Evolutionary conservation across 2,329 filamentous ascomycete genomes (phyloP), one percentile per base, ranked within the genome.

Genomic region (Ophiostoma tasmaniense): DNA sequence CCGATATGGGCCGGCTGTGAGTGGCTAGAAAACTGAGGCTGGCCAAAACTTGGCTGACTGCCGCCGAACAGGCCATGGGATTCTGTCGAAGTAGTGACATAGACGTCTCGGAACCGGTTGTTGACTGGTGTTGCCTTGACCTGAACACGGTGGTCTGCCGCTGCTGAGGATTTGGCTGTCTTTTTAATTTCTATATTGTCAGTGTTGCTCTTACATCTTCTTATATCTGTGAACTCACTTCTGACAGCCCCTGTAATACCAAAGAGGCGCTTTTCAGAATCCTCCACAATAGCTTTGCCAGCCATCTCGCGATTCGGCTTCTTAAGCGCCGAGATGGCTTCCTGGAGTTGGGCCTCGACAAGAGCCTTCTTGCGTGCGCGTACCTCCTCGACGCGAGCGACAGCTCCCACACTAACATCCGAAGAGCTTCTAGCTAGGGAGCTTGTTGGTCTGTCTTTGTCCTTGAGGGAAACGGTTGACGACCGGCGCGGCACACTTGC

Each of bases 271-370:
- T 84, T 84, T 75, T 92, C 89, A 4, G 86, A 84, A 33, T 86
- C 88, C 72, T 91, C 89, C 3, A 85, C 86, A 69, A 90, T 82
- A 50, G 87, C 84, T 73, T 87, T 88, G 39, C 87, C 87, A 14
- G 89, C 89, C 55, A 90, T 81, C 28, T 86, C 84, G 64, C 91
- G 85, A 74, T 94, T 93, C 0, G 91, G 91, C 77, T 89, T 92
- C 76, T 90, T 89, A 59, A 94, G 77, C 11, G 88, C 85, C 6
- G 85, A 85, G 66, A 95, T 93, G 10, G 91, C 91, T 70, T 91
- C 86, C 73, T 87, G 86, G 42, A 94, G 78, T 74, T 93, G 89
- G 35, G 88, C 86, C 65, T 92, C 87, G 1, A 92, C 83, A 28
- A 85, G 78, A 2, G 87, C 88, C 75, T 89, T 89, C 76, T 87